Evolutionary conservation across 2,329 filamentous ascomycete species (phyloP).

Genomic region (Aureobasidium sp.): DNA sequence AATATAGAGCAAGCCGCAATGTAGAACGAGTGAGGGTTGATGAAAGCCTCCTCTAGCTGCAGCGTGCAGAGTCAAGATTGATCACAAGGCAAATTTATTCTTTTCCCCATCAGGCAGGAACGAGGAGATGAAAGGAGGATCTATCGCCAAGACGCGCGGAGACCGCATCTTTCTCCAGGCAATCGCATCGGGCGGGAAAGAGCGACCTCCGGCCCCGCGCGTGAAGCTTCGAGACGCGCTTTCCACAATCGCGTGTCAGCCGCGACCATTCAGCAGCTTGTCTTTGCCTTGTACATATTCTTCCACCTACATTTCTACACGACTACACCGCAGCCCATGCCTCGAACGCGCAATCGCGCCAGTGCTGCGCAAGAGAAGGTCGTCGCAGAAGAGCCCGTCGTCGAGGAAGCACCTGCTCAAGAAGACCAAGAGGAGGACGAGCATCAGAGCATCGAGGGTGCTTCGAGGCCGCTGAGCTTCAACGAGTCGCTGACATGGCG

Average conservation of each 20-base stretch:
- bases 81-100: neutral
- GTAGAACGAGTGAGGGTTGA: neutral
- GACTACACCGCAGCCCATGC: conserved; percentile 9
- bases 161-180: neutral
- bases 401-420: conserved; percentile 4
- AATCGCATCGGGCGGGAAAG: neutral
- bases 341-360: conserved; percentile 14
- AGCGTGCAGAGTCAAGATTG: neutral
- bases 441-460: conserved; percentile 17
- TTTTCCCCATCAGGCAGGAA: neutral
- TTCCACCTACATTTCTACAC: neutral
- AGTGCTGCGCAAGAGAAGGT: conserved; percentile 10
- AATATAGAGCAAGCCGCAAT: neutral
- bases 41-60: conserved; percentile 4
- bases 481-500: conserved; percentile 83
- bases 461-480: conserved; percentile 52
- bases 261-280: neutral
- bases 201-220: neutral
- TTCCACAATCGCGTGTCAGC: neutral
- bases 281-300: neutral
- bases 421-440: conserved; percentile 15
- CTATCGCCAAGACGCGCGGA: conserved; percentile 1
- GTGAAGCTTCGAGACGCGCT: neutral
- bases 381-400: neutral
- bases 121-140: neutral